These are phyloP conservation scores for Termitomyces sp. DNA, from an alignment of 768 basidiomycete species.

Conservation along the genomic window DNA sequence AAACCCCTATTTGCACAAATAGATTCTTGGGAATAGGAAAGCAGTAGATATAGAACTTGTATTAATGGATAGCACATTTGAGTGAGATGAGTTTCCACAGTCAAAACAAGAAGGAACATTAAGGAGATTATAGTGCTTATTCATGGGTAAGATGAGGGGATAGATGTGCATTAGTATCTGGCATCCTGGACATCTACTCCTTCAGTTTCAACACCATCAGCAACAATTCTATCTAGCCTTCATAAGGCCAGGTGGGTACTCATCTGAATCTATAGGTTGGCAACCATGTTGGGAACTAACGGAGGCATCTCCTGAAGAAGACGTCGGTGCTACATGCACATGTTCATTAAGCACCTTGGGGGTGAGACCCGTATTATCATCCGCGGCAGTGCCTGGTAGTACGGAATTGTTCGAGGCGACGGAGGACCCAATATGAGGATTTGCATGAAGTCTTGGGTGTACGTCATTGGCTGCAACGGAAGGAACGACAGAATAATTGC, in stretches of 20 bases:
- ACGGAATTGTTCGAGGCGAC: background rate
- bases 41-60: background rate
- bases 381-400: background rate
- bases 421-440: constrained; percentile 21
- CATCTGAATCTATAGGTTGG: background rate
- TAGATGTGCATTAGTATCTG: background rate
- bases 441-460: constrained; percentile 16
- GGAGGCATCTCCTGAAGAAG: background rate
- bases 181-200: background rate
- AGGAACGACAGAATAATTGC: constrained; percentile 10
- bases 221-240: background rate
- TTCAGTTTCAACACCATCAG: background rate
- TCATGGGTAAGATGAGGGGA: background rate
- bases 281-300: background rate
- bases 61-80: background rate
- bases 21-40: background rate
- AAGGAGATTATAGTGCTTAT: background rate
- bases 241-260: background rate
- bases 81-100: background rate
- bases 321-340: background rate
- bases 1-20: background rate
- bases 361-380: background rate
- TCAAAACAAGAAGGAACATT: background rate
- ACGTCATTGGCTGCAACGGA: constrained; percentile 2
- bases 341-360: background rate